Base-by-base conservation (phyloP, 305 asterid species). In the Petunia hybrid region DNA sequence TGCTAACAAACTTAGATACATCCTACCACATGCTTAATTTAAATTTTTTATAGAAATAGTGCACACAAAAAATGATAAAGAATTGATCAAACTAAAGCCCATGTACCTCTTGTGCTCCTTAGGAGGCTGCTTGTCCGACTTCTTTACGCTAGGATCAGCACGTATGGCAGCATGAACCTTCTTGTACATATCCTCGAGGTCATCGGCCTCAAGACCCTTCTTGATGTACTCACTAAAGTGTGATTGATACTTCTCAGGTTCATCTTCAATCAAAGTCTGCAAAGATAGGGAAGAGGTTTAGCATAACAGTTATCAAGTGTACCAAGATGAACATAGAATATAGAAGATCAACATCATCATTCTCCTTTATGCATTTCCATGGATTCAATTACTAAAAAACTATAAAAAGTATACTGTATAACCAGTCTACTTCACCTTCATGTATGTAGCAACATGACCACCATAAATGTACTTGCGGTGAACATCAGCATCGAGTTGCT, bases 401-500 rank as follows among this genome's bases (percentile, higher is more conserved):
- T 31, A 12, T 31, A 35, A 66, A 10, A 48, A 6, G 41, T 22
- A 31, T 6, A 48, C 35, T 13, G 3, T 70, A 51, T 3, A 73
- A 53, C 78, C 48, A 5, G 12, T 42, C 13, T 48, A 8, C 74
- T 94, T 69, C 74, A 95, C 98, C 43, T 87, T 88, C 98, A 95
- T 95, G 91, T 95, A 94, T 8, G 93, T 85, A 61, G 95, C 90
- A 57, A 95, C 86, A 36, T 95, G 99, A 22, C 97, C 98, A 3
- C 99, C 99, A 78, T 86, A 92, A 46, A 95, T 91, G 89, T 94
- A 95, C 78, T 95, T 95, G 75, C 97, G 89, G 79, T 92, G 99
- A 60, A 90, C 91, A 56, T 95, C 98, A 45, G 98, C 84, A 82
- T 95, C 96, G 59, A 94, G 95, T 59, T 87, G 87, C 73, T 95